Evolutionary conservation across 2,329 filamentous ascomycete genomes (phyloP).

Genomic region (Teratosphaeriaceae sp.): DNA sequence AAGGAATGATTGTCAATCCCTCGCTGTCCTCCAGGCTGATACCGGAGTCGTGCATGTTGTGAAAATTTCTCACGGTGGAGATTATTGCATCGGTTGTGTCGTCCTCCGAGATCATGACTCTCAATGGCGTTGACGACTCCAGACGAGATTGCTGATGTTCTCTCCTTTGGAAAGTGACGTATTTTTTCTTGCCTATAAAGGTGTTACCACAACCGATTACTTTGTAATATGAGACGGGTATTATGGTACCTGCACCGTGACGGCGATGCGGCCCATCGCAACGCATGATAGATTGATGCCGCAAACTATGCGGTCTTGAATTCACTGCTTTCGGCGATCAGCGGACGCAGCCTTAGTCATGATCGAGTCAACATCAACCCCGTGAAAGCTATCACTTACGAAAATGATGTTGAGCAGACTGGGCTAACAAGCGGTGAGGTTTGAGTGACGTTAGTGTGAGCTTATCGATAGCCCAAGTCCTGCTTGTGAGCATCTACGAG

Average conservation of each 20-base stretch:
- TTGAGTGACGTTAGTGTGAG: too few species aligned
- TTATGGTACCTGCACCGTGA: not conserved
- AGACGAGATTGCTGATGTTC: not conserved
- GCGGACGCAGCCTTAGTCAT: too few species aligned
- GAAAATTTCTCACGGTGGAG: not conserved
- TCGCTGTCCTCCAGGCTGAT: not conserved
- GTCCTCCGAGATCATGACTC: not conserved
- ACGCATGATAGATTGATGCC: not conserved
- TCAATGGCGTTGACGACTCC: not conserved
- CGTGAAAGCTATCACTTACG: too few species aligned
- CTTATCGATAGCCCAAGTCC: too few species aligned
- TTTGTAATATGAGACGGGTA: not conserved
- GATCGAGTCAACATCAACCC: too few species aligned
- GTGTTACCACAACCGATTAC: not conserved
- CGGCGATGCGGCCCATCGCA: not conserved
- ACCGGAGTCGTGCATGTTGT: not conserved
- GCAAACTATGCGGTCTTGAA: not conserved
- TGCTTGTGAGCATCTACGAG: too few species aligned
- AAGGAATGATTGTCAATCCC: not conserved
- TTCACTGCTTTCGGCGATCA: not conserved
- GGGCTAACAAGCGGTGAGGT: too few species aligned
- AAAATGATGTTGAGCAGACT: too few species aligned
- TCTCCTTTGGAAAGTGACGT: not conserved
- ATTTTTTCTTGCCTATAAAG: not conserved
- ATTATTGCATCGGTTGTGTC: not conserved